These are phyloP conservation scores for Bidens hawaiensis DNA, from an alignment of 140 eudicot species.

Conservation along the genomic window DNA sequence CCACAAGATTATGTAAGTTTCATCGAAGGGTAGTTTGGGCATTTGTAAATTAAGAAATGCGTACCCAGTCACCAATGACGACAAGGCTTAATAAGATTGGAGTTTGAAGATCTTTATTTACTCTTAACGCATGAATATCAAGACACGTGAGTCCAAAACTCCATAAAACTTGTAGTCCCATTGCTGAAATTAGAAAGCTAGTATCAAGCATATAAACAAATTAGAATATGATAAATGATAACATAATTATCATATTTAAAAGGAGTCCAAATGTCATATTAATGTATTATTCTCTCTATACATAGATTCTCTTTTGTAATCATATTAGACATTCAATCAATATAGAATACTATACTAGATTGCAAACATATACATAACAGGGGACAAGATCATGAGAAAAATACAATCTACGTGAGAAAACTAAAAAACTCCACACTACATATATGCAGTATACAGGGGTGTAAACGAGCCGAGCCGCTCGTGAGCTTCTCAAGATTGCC, in stretches of 20 bases:
- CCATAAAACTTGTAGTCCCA: slow-evolving; percentile 80
- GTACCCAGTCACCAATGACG: slow-evolving; percentile 77
- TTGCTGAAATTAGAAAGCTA: slow-evolving; percentile 76
- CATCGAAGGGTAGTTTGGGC: no score
- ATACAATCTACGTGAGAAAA: no score
- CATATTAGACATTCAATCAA: no score
- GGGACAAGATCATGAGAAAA: no score
- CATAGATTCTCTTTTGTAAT: no score
- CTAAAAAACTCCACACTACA: no score
- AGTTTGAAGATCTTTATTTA: slow-evolving; percentile 46
- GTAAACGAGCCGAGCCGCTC: no score
- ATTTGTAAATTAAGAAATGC: slow-evolving; percentile 5
- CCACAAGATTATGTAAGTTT: slow-evolving; percentile 6
- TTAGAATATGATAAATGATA: slow-evolving; percentile 18
- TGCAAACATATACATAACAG: background rate
- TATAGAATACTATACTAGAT: no score
- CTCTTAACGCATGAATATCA: slow-evolving; percentile 63
- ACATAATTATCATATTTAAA: no score
- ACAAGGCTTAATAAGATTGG: slow-evolving; percentile 50
- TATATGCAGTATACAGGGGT: no score
- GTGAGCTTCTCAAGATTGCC: no score
- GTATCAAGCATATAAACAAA: slow-evolving; percentile 23
- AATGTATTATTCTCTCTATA: background rate
- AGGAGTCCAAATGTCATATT: no score
- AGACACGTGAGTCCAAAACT: slow-evolving; percentile 71